Percentiles rank a stretch among this genome's conserved stretches.
These are phyloP conservation scores for Pezicula carpinea DNA, from an alignment of 2,329 filamentous ascomycete genomes.

Conservation along the genomic window DNA sequence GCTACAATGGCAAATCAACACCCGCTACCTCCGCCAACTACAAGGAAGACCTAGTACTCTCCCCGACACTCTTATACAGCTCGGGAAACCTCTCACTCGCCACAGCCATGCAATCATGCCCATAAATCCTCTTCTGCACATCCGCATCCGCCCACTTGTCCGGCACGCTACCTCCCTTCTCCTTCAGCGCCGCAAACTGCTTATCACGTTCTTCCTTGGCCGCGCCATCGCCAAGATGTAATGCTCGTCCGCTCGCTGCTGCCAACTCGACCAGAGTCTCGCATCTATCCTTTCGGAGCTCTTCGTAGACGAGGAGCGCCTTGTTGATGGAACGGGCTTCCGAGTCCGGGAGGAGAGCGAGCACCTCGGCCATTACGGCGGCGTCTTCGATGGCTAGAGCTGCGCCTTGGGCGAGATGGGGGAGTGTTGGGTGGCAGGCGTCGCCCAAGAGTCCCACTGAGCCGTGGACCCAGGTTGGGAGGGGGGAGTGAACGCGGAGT, in stretches of 20 bases:
- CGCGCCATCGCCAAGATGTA: constrained; percentile 54
- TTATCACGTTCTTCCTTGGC: constrained; percentile 55
- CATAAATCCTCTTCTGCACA: constrained; percentile 63
- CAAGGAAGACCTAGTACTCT: not conserved
- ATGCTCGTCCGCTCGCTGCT: constrained; percentile 44
- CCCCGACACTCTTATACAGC: constrained; percentile 29
- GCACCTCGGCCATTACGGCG: constrained; percentile 51
- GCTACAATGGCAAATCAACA: too few relatives aligned
- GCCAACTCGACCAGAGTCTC: constrained; percentile 47
- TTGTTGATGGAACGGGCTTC: constrained; percentile 38
- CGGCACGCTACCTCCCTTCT: constrained; percentile 41
- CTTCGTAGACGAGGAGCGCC: constrained; percentile 50
- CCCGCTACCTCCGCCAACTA: not conserved
- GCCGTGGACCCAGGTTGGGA: constrained; percentile 55
- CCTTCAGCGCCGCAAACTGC: constrained; percentile 47
- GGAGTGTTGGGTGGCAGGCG: constrained; percentile 63
- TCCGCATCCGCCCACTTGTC: constrained; percentile 70
- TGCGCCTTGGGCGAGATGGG: constrained; percentile 63
- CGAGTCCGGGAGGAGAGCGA: constrained; percentile 36
- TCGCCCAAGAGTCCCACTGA: constrained; percentile 56
- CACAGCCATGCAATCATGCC: constrained; percentile 55
- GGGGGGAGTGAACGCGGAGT: constrained; percentile 51
- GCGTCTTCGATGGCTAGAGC: constrained; percentile 67
- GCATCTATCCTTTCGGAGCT: constrained; percentile 51
- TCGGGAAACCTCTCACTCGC: constrained; percentile 47